A percentile compares a stretch with the other conserved stretches of the same genome.
These are phyloP conservation scores for Triangularia setosa DNA, from an alignment of 2,329 filamentous ascomycete species.

Conservation along the genomic window DNA sequence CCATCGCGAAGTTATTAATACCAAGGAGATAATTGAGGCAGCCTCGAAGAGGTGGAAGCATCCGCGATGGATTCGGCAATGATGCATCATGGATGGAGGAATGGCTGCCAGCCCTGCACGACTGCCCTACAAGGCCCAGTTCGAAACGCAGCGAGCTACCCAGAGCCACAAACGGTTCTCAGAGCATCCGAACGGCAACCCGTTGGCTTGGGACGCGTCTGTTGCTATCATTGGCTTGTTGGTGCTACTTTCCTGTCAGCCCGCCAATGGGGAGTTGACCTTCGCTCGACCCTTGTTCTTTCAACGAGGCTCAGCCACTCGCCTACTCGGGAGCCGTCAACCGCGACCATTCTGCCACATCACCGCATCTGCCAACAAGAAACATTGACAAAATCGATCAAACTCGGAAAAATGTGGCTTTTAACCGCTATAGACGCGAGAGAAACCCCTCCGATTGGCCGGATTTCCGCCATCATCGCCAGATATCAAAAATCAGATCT, in stretches of 20 bases:
- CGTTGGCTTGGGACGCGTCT: background rate
- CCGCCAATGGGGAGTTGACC: background rate
- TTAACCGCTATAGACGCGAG: background rate
- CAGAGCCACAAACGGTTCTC: background rate
- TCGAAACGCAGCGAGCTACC: background rate
- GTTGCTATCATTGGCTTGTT: constrained; percentile 2
- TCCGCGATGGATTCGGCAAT: background rate
- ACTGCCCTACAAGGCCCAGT: background rate
- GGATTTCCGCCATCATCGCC: background rate
- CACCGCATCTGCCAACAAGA: constrained; percentile 1
- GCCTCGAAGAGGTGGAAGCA: constrained; percentile 4
- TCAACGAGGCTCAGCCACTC: background rate
- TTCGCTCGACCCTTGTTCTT: background rate
- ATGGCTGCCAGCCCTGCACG: background rate
- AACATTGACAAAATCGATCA: background rate
- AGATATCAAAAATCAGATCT: background rate
- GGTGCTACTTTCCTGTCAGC: background rate
- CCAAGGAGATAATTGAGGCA: constrained; percentile 14
- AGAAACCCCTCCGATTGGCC: background rate
- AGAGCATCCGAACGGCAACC: constrained; percentile 1
- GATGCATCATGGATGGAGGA: constrained; percentile 3
- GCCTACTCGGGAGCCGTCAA: background rate
- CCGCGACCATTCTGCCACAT: constrained; percentile 1
- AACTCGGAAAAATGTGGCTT: background rate
- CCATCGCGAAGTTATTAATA: constrained; percentile 15